Percentiles rank a stretch among this genome's conserved stretches.
These are phyloP conservation scores for Uncinocarpus reesii DNA, from an alignment of 2,329 filamentous ascomycete species.

Conservation along the genomic window DNA sequence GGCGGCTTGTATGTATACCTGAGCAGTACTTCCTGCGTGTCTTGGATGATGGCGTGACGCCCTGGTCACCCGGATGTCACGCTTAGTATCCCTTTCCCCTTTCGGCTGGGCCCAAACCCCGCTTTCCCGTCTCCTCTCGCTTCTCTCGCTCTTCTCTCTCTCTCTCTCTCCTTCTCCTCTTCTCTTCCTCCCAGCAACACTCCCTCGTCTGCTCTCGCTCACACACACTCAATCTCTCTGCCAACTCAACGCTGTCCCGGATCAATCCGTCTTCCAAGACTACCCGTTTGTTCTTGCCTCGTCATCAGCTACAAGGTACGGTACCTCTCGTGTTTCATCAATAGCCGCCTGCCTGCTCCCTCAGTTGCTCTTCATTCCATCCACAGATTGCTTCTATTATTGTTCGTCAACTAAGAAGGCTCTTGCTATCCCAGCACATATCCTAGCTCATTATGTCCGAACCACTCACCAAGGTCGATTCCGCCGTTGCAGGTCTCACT, in stretches of 20 bases:
- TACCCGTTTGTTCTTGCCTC: not conserved
- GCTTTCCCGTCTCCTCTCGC: conserved; percentile 10
- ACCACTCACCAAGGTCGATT: conserved; percentile 80
- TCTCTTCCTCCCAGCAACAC: conserved; percentile 11
- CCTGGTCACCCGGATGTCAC: conserved; percentile 11
- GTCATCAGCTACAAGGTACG: conserved; percentile 5
- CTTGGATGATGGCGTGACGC: not conserved
- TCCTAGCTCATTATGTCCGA: conserved; percentile 42
- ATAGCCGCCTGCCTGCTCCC: not conserved
- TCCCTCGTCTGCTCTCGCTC: not conserved
- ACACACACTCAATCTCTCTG: not conserved
- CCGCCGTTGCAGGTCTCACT: conserved; percentile 70
- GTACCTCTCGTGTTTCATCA: not conserved
- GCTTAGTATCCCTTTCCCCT: conserved; percentile 3
- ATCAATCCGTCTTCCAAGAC: conserved; percentile 5
- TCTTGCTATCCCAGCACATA: conserved; percentile 5
- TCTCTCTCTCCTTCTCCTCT: conserved; percentile 12
- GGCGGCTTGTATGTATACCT: conserved; percentile 5
- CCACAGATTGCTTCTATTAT: not conserved
- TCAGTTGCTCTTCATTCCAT: conserved; percentile 7
- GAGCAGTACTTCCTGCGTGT: conserved; percentile 5
- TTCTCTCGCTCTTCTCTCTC: conserved; percentile 13
- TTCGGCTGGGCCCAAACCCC: conserved; percentile 12
- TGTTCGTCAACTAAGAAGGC: too few species aligned
- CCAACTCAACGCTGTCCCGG: not conserved